Evolutionary conservation across 768 basidiomycete species (phyloP), one percentile per base, ranked within the genome.

Genomic region (Boletus rubroflammeus): DNA sequence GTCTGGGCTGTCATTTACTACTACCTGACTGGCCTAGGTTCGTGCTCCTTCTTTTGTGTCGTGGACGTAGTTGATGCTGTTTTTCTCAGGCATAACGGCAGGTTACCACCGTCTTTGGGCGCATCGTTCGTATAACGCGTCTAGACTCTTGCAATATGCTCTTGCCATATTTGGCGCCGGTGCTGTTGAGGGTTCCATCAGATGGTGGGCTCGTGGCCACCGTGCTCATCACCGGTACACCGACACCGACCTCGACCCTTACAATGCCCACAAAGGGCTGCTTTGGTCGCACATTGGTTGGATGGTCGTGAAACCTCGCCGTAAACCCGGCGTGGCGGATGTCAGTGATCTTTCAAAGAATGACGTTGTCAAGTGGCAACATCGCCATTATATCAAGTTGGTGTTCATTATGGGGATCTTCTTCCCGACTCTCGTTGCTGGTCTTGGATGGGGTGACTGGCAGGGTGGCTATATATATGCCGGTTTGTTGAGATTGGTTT

Each of bases 41-140:
- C 61, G 81, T 76, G 50, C 75, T 59, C 48, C 73, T 51, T 60
- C 75, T 75, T 75, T 63, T 75, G 35, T 50, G 3, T 40, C 19
- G 8, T 17, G 13, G 6, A 74, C 61, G 73, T 36, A 1, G 62
- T 57, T 62, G 75, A 61, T 29, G 74, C 74, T 14, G 19, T n/a
- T 3, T 17, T 13, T 48, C 29, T 47, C 48, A 85, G 84, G 91
- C 25, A 92, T 94, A 55, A 93, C 91, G 0, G 91, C 90, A 10
- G 96, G 97, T 11, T 99, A 98, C 74, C 97, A 99, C 66, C 85
- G 97, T 53, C 81, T 98, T 0, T 99, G 95, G 94, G 91, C 97
- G 10, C 97, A 99, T 67, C 84, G 97, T 53, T 81, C 91, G 0
- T 99, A 96, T 72, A 98, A 97, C 67, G 97, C 96, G 35, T 85